Evolutionary conservation across 2,329 filamentous ascomycete genomes (phyloP).

Genomic region (Hypoxylon sp.): DNA sequence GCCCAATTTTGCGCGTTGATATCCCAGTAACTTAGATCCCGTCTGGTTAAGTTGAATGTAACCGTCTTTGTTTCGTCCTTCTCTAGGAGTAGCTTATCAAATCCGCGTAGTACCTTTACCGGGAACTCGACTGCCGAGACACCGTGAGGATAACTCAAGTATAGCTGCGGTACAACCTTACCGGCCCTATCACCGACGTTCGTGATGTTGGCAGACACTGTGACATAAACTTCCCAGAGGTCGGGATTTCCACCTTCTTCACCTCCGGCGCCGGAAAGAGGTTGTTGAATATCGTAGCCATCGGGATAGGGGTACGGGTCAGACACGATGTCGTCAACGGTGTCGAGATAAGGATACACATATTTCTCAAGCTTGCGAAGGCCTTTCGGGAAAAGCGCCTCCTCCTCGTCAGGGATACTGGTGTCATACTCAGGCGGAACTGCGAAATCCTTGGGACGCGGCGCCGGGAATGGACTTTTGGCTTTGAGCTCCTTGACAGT

Average conservation of each 20-base stretch:
- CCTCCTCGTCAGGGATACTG: constrained; percentile 68
- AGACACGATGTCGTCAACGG: constrained; percentile 61
- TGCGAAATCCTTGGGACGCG: constrained; percentile 59
- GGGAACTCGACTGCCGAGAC: constrained; percentile 71
- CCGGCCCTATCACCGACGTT: constrained; percentile 66
- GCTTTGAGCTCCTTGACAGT: constrained; percentile 62
- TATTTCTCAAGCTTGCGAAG: constrained; percentile 77
- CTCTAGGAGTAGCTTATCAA: constrained; percentile 76
- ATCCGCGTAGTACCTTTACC: constrained; percentile 77
- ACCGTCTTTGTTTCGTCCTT: constrained; percentile 69
- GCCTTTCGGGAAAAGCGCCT: constrained; percentile 72
- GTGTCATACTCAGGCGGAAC: constrained; percentile 69
- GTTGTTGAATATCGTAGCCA: constrained; percentile 67
- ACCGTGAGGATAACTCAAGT: constrained; percentile 60
- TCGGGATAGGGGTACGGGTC: constrained; percentile 66
- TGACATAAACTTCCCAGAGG: constrained; percentile 70
- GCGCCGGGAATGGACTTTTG: constrained; percentile 62
- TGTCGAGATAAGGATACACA: constrained; percentile 79
- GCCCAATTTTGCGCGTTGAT: constrained; percentile 78
- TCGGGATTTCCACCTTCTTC: constrained; percentile 78
- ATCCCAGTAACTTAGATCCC: constrained; percentile 83
- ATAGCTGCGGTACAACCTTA: constrained; percentile 64
- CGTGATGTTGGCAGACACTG: constrained; percentile 65
- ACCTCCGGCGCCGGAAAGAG: constrained; percentile 76
- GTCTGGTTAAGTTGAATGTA: constrained; percentile 72